Evolutionary conservation across 2,329 filamentous ascomycete genomes (phyloP), one percentile per base, ranked within the genome.

Genomic region (Penicillium aurantiogriseum): DNA sequence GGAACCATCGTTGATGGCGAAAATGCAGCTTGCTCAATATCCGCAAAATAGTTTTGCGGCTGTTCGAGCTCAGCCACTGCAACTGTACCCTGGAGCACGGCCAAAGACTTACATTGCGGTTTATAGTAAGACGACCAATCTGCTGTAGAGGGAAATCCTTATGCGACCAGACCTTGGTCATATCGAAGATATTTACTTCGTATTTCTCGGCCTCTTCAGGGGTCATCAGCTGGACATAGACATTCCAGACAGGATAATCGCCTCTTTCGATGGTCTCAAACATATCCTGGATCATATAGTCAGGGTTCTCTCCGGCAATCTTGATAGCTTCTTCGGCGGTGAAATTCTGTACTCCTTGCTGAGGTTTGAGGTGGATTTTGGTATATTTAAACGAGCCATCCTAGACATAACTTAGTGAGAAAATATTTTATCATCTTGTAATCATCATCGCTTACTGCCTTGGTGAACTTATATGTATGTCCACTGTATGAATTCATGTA

Each of bases 101-200:
- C 8, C 5, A 21, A 36, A 50, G n/a, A 59, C 63, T 62, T 52
- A 88, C 81, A 61, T 90, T 92, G 50, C 83, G 83, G 77, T 92
- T 92, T 15, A 94, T 80, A 68, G 91, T 86, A 0, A 94, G 71
- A 71, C 91, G 84, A 40, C 89, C 90, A 54, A 94, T 89, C 69
- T 91, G 89, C 25, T 87, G 82, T 25, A 92, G 79, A 0, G 90
- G 90, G 0, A 90, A 79, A 0, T 86, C 75, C 15, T 91, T 86
- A 69, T 93, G 88, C 0, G 90, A 88, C 89, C 89, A 93, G 11
- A 92, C 74, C 75, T 93, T 93, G 53, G 90, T 94, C 4, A 90
- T 86, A 65, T 94, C 90, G 6, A 94, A 83, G 42, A 93, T 88
- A 67, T 94, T 90, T 63, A 92, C 92, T 7, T 91, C 88, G 59